phyloP scores from a whole-genome alignment of 1,139 yeast genomes.

The Candida tetrigidarum region DNA sequence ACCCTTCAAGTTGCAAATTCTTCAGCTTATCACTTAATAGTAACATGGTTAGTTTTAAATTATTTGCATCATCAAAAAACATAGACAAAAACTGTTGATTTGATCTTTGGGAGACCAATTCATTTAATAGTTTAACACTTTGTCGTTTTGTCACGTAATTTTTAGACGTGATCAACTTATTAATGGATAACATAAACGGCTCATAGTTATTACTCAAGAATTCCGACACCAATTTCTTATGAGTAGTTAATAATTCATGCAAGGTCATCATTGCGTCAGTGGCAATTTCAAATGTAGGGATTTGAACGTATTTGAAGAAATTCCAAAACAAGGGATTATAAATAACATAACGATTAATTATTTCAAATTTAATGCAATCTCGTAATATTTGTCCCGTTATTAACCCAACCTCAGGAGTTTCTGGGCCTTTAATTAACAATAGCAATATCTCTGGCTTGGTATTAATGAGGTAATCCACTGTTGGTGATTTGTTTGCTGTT shows the following conservation, averaged over 20 bases:
- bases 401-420: conserved; percentile 70
- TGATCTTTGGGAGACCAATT: conserved; percentile 72
- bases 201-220: conserved; percentile 63
- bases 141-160: conserved; percentile 95
- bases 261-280: conserved; percentile 87
- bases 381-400: conserved; percentile 80
- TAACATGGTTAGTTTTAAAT: conserved; percentile 84
- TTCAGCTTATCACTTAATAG: conserved; percentile 86
- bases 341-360: conserved; percentile 62
- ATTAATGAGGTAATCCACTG: conserved; percentile 78
- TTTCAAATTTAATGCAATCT: conserved; percentile 84
- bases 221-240: conserved; percentile 69
- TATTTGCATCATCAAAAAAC: conserved; percentile 81
- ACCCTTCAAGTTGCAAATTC: conserved; percentile 88
- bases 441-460: conserved; percentile 65
- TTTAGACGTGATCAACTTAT: conserved; percentile 69
- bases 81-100: conserved; percentile 74
- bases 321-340: conserved; percentile 71
- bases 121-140: conserved; percentile 76
- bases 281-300: conserved; percentile 83
- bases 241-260: conserved; percentile 69
- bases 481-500: conserved; percentile 65
- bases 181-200: conserved; percentile 63
- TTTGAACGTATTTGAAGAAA: conserved; percentile 76
- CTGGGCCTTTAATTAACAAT: conserved; percentile 70